A percentile compares a stretch with the other conserved stretches of the same genome.
Conservation (phyloP, 2,329 filamentous ascomycete species). For the Drechslera avenae region DNA sequence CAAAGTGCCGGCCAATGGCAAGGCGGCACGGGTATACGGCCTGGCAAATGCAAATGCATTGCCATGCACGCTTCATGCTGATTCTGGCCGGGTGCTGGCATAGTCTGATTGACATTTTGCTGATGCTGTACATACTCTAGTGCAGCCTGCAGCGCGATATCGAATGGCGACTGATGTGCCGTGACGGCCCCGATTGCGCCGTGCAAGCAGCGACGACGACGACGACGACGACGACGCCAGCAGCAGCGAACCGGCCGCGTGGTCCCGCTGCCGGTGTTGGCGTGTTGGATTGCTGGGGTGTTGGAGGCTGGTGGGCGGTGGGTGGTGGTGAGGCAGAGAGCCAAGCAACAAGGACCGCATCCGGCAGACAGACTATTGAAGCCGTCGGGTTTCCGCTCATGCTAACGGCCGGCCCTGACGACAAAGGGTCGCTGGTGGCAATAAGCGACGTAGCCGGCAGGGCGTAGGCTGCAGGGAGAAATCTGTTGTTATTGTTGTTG, state of each 20-base stretch:
- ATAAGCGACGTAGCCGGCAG: neutral
- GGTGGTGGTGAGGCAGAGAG: neutral
- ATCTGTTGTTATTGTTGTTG: too few relatives aligned
- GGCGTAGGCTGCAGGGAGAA: neutral
- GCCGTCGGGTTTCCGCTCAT: slow-evolving; percentile 5
- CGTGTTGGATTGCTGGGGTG: too few relatives aligned
- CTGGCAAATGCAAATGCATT: neutral
- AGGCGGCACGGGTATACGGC: neutral
- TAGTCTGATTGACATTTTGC: slow-evolving; percentile 3
- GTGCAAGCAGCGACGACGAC: neutral
- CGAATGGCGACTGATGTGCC: neutral
- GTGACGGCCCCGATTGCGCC: neutral
- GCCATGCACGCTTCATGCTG: slow-evolving; percentile 4
- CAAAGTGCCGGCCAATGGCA: neutral
- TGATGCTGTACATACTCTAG: slow-evolving; percentile 7
- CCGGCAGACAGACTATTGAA: slow-evolving; percentile 8
- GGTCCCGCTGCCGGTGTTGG: neutral
- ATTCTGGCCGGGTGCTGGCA: slow-evolving; percentile 4
- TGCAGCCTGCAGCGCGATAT: slow-evolving; percentile 15
- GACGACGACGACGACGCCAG: too few relatives aligned
- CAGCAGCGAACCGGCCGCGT: neutral
- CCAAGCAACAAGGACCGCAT: slow-evolving; percentile 2
- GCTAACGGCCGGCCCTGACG: slow-evolving; percentile 1
- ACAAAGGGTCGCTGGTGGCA: slow-evolving; percentile 1
- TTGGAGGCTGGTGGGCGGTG: neutral